These are phyloP conservation scores for Dryas alaskensis DNA, from an alignment of 306 rosid species.

Conservation along the genomic window DNA sequence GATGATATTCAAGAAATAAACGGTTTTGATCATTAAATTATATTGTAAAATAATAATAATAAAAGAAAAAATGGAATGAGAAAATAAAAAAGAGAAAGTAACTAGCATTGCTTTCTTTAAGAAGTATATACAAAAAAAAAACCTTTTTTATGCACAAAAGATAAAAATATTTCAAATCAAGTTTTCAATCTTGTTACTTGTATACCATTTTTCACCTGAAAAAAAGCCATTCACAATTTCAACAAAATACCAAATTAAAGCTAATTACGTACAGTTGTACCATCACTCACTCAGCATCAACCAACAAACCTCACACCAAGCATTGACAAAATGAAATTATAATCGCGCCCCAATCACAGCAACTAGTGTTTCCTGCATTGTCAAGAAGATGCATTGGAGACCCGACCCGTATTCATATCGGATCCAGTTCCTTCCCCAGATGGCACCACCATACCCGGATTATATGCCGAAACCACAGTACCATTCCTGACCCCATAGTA, in stretches of 20 bases:
- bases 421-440: conserved; percentile 53
- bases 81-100: no score
- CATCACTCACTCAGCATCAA: neutral
- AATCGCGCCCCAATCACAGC: conserved; percentile 24
- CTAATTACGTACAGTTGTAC: neutral
- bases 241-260: neutral
- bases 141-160: neutral
- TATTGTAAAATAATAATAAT: no score
- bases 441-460: conserved; percentile 38
- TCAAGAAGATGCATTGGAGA: conserved; percentile 28
- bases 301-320: neutral
- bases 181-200: neutral
- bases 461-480: conserved; percentile 19
- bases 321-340: neutral
- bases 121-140: no score
- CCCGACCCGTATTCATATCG: conserved; percentile 46
- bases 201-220: neutral
- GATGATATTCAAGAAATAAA: no score
- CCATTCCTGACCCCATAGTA: conserved; percentile 47
- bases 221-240: neutral
- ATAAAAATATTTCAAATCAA: neutral
- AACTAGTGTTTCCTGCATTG: neutral
- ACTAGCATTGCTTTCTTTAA: no score
- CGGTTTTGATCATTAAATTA: no score
- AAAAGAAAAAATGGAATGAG: no score